Conservation (phyloP, 2,329 filamentous ascomycete species). For the Colletotrichum liaoningense region DNA sequence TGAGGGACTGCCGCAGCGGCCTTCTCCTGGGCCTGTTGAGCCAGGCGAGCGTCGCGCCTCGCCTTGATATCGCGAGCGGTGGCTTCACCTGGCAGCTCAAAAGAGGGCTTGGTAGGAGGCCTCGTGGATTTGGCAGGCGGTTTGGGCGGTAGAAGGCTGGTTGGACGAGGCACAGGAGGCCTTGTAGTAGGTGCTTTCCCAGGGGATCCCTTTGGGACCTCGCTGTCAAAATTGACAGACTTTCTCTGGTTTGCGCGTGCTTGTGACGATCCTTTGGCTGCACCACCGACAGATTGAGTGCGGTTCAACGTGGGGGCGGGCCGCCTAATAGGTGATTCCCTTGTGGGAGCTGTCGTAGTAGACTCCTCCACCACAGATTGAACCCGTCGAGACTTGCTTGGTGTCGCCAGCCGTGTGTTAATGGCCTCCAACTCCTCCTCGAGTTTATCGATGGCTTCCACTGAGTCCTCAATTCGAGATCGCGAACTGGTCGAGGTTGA, state of each 20-base stretch:
- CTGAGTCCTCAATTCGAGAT: constrained; percentile 71
- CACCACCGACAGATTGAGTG: constrained; percentile 52
- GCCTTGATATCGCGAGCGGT: constrained; percentile 68
- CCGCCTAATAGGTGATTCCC: background rate
- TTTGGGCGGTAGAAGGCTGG: constrained; percentile 59
- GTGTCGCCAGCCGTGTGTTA: constrained; percentile 48
- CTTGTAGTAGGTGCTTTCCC: constrained; percentile 38
- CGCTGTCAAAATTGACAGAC: constrained; percentile 44
- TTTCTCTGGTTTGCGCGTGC: constrained; percentile 54
- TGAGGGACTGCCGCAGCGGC: constrained; percentile 46
- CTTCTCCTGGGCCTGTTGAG: constrained; percentile 44
- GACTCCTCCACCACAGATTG: background rate
- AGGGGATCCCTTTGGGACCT: constrained; percentile 40
- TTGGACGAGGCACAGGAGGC: constrained; percentile 46
- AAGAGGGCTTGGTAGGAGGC: constrained; percentile 64
- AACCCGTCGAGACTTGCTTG: constrained; percentile 35
- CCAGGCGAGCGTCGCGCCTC: constrained; percentile 66
- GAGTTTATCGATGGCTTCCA: constrained; percentile 71
- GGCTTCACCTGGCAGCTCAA: constrained; percentile 73
- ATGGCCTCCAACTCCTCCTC: constrained; percentile 72
- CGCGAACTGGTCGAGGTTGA: constrained; percentile 40
- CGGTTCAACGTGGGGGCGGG: constrained; percentile 33
- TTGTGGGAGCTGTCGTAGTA: background rate
- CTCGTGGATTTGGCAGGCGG: constrained; percentile 64
- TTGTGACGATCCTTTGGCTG: constrained; percentile 50